Conservation (phyloP, 257 asterid genomes). For the Plantago major region DNA sequence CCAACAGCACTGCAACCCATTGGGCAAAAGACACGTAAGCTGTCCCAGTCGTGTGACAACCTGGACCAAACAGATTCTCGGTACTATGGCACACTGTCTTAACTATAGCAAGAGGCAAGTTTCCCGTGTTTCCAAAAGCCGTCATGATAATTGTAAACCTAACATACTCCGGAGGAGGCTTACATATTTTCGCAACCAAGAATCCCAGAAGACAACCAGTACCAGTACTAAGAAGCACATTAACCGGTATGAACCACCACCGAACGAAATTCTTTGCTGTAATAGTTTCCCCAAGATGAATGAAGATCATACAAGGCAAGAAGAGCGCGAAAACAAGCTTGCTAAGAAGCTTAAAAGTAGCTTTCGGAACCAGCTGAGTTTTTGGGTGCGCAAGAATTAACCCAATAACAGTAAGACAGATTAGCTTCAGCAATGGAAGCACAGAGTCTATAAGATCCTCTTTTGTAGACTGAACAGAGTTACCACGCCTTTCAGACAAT, state of each 20-base stretch:
- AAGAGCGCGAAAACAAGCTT: slow-evolving; percentile 85
- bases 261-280: slow-evolving; percentile 50
- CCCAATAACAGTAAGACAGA: slow-evolving; percentile 66
- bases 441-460: slow-evolving; percentile 56
- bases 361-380: slow-evolving; percentile 65
- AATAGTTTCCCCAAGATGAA: slow-evolving; percentile 81
- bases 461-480: slow-evolving; percentile 24
- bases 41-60: slow-evolving; percentile 51
- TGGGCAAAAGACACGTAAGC: slow-evolving; percentile 92
- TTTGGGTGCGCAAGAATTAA: slow-evolving; percentile 73
- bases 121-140: slow-evolving; percentile 94
- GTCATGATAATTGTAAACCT: slow-evolving; percentile 82
- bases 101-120: slow-evolving; percentile 83
- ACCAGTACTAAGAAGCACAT: slow-evolving; percentile 72
- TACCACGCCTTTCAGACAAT: slow-evolving; percentile 1
- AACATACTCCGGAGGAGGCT: slow-evolving; percentile 71
- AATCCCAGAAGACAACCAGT: slow-evolving; percentile 77
- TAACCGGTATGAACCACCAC: slow-evolving; percentile 96
- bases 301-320: slow-evolving; percentile 80
- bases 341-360: slow-evolving; percentile 89
- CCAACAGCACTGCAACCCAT: slow-evolving; percentile 89
- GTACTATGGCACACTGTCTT: slow-evolving; percentile 73
- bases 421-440: slow-evolving; percentile 71
- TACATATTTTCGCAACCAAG: slow-evolving; percentile 61
- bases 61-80: slow-evolving; percentile 65